phyloP scores from a whole-genome alignment of 192 early-diverging fungal genomes.

The Entrophospora sp. region DNA sequence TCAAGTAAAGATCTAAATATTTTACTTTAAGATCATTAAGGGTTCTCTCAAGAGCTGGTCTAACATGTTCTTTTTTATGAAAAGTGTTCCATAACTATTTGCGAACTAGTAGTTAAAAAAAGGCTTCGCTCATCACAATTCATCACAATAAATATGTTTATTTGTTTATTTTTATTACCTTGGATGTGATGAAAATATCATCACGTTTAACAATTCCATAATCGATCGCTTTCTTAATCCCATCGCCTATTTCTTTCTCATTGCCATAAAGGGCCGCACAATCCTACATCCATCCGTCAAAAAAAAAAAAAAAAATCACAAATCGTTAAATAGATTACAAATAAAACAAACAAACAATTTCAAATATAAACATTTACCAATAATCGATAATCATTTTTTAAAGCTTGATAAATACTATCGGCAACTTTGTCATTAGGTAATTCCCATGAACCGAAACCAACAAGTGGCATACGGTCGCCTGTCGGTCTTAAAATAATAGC shows the following conservation, averaged over 20 bases:
- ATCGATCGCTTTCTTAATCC: constrained; percentile 41
- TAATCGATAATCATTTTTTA: constrained; percentile 30
- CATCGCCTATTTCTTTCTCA: constrained; percentile 52
- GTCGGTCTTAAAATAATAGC: constrained; percentile 37
- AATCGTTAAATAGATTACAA: too few species aligned
- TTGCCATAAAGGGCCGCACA: constrained; percentile 57
- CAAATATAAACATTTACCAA: too few species aligned
- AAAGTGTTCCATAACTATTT: constrained; percentile 57
- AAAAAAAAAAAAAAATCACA: too few species aligned
- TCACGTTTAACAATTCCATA: constrained; percentile 44
- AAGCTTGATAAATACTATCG: constrained; percentile 33
- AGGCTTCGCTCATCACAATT: too few species aligned
- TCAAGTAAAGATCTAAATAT: constrained; percentile 61
- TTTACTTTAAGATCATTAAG: constrained; percentile 42
- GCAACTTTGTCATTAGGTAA: constrained; percentile 39
- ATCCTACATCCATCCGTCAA: constrained; percentile 31
- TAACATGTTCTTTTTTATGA: constrained; percentile 42
- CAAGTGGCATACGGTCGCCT: constrained; percentile 43
- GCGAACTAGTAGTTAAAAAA: background rate
- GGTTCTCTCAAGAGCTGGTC: constrained; percentile 41
- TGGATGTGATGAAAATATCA: constrained; percentile 50
- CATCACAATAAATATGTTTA: background rate
- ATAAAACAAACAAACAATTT: background rate
- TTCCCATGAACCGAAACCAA: constrained; percentile 48
- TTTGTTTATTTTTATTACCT: constrained; percentile 24